Base-by-base conservation (phyloP, 257 asterid species). In the Rubia yunnanensis region DNA sequence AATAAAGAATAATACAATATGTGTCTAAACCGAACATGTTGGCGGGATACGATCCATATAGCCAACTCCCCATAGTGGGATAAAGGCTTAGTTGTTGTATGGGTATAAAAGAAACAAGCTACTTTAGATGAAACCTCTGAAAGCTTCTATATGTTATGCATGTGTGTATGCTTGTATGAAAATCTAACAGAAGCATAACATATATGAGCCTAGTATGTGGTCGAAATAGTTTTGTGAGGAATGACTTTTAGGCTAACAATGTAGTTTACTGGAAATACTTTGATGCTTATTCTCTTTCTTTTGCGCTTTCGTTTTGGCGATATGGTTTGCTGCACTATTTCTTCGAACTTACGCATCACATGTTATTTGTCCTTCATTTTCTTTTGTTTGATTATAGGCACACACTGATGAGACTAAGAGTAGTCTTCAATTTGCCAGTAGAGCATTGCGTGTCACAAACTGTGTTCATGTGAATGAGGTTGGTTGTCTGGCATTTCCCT, bases 391-490 rank as follows among this genome's bases (percentile, higher is more conserved):
- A 70, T 59, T 68, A 65, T 86, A 92, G 99, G 80, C 88, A 72
- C 97, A 92, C 79, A 90, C 96, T n/a, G 99, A 92, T 63, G 99
- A 92, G 88, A 92, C 99, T 22, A 92, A 89, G 81, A 87, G 96
- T 57, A 89, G 99, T 87, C 97, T 92, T 80, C 97, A 87, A 78
- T 92, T 92, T 81, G 94, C 99, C 62, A 92, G 97, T 78, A 83
- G 99, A 84, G 99, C 99, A 78, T 75, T 92, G 76, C 95, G 85
- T 63, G 99, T 92, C 65, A 87, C 96, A 63, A 92, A 92, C 66
- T 86, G 91, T 81, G 99, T 86, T 70, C 95, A 89, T 70, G 99
- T 92, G 60, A 92, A 92, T 82, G 99, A 92, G 97, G 99, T 92
- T 72, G 41, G 77, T 48, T 59, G 22, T 57, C 56, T 22, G 59